Base-by-base conservation (phyloP, 176 grass and related monocot genomes). In the Otatea glauca region DNA sequence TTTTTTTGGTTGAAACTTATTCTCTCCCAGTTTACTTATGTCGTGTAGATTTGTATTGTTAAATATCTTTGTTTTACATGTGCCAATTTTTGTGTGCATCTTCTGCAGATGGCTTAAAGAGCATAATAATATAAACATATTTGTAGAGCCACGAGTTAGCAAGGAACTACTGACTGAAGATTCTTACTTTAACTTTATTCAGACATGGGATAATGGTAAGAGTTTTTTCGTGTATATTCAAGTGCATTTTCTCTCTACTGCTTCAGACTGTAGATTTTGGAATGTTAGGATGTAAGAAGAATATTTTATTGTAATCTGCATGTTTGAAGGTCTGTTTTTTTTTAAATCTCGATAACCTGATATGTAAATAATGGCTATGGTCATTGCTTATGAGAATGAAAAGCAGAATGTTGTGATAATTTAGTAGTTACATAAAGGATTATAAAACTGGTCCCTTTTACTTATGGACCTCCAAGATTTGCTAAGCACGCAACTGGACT, bases 131-230 rank as follows among this genome's bases (percentile, higher is more conserved):
- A 87, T 98, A 61, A 83, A 98, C 78, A 88, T 98, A 49, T 90
- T 98, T 29, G 91, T 98, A 61, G 95, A 98, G 64, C 92, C 95
- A 81, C 79, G 87, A 56, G 90, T 92, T 84, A 93, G 89, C 83
- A 83, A 89, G 62, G 95, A 98, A 85, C 76, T 98, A 76, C 74
- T 93, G 48, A 44, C 29, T 4, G 82, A 93, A 74, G 88, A 94
- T 78, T 80, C 89, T 58, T 92, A 86, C 87, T 98, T 94, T 74
- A 88, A 86, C 55, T 95, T 94, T 80, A 81, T 90, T 73, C 85
- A 92, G 88, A 94, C 95, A 39, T 98, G 95, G 91, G 74, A 88
- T 87, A 74, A 90, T 90, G 95, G 95, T 98, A 83, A 78, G 84
- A 55, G 32, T 24, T 25, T 51, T 87, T 77, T 34, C 15, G 14